Conservation (phyloP, 2,329 filamentous ascomycete species). For the Helminthosporium solani region DNA sequence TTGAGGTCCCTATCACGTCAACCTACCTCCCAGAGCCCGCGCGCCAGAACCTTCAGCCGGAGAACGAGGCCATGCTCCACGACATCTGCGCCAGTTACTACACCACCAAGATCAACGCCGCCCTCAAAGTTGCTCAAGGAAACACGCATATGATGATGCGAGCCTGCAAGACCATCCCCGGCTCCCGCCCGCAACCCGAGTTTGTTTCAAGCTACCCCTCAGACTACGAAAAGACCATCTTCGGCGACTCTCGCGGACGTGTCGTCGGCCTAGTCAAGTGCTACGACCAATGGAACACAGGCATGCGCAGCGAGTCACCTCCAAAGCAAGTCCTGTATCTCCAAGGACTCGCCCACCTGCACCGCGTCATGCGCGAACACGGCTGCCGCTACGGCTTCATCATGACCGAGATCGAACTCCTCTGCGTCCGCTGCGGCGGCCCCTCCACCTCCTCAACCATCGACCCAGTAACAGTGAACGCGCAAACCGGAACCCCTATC, state of each 20-base stretch:
- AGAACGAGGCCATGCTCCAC: conserved; percentile 76
- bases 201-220: conserved; percentile 65
- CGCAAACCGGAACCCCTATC: conserved; percentile 62
- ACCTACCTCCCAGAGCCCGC: conserved; percentile 61
- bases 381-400: conserved; percentile 94
- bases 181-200: conserved; percentile 59
- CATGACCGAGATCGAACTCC: conserved; percentile 91
- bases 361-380: conserved; percentile 91
- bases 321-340: conserved; percentile 87
- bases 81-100: conserved; percentile 76
- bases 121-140: conserved; percentile 73
- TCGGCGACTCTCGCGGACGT: conserved; percentile 54
- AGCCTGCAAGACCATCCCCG: conserved; percentile 36
- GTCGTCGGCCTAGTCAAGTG: conserved; percentile 85
- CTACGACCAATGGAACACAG: conserved; percentile 93
- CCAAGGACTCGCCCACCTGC: conserved; percentile 78
- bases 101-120: conserved; percentile 82
- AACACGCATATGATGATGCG: conserved; percentile 59
- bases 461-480: conserved; percentile 42
- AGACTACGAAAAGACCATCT: conserved; percentile 52
- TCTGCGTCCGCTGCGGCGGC: conserved; percentile 79
- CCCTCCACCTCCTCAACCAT: conserved; percentile 32
- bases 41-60: conserved; percentile 65
- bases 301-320: conserved; percentile 83
- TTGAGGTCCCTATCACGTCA: conserved; percentile 62